Base-by-base conservation (phyloP, 768 basidiomycete species). In the Russula lepida region DNA sequence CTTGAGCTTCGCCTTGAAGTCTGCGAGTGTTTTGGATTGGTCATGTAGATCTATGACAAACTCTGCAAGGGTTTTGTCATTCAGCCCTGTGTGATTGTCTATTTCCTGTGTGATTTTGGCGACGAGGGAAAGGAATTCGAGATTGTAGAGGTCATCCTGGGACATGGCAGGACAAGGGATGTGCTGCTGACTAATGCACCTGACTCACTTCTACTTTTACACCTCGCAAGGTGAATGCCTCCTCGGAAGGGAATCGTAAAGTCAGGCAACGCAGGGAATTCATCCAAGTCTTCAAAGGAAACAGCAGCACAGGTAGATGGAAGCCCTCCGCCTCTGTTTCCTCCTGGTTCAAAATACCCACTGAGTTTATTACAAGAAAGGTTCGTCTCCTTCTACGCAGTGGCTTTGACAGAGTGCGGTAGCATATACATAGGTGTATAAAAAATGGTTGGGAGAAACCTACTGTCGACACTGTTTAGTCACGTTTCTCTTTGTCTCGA, bases 41-140 rank as follows among this genome's bases (percentile, higher is more conserved):
- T 89, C 88, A 74, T 98, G 95, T 59, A 98, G 82, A 64, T 82
- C 76, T 65, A 99, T 93, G 64, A 98, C 84, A 72, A 95, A 99
- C 76, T 98, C 95, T 13, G 97, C 94, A 50, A 95, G 79, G 3
- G 89, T 88, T 71, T 95, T 95, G 79, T 99, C 95, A 71, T 85
- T 88, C 39, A 90, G 73, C 17, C 84, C 87, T 54, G 82, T 79
- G 71, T 98, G 85, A 68, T 97, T 98, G 73, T 88, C 84, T 49
- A 98, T 84, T 71, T 98, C 95, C 72, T 95, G 92, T 0, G 88
- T 88, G 69, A 99, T 90, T 71, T 91, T 89, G 61, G 88, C 85
- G 59, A 97, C 86, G 44, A 98, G 79, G 39, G 93, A 95, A 51
- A 99, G 84, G 62, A 88, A 80, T 73, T 98, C 97, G 73, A 99